phyloP scores from a whole-genome alignment of 495 filamentous ascomycete genomes.

The Choiromyces venosus region DNA sequence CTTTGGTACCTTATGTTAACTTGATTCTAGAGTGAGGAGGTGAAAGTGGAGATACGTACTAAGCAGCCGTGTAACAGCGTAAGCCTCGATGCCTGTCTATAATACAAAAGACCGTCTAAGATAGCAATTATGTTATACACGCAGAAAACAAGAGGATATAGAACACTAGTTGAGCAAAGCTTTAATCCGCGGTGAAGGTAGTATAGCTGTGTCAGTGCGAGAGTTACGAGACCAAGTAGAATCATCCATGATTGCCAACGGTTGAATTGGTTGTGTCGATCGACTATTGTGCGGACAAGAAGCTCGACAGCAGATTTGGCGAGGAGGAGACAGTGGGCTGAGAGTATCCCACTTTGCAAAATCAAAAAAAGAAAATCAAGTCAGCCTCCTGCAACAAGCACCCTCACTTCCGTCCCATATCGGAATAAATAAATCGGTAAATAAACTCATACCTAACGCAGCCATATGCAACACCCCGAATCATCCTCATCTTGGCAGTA shows the following conservation, averaged over 20 bases:
- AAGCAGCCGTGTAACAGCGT: conserved; percentile 68
- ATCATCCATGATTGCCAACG: conserved; percentile 97
- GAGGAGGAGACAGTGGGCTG: conserved; percentile 84
- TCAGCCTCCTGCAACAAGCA: neutral
- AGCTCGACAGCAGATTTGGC: conserved; percentile 97
- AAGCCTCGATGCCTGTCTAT: conserved; percentile 77
- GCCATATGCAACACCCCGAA: conserved; percentile 81
- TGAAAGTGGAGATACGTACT: conserved; percentile 25
- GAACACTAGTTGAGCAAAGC: conserved; percentile 86
- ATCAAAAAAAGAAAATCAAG: conserved; percentile 4
- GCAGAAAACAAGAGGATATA: conserved; percentile 98
- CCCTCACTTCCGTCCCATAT: conserved; percentile 6
- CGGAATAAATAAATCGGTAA: neutral
- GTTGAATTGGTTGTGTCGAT: conserved; percentile 88
- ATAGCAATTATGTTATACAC: conserved; percentile 99
- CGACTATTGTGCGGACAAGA: conserved; percentile 84
- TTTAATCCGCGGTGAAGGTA: conserved; percentile 91
- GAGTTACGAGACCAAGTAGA: conserved; percentile 68
- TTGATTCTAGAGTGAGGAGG: neutral
- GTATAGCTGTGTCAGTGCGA: conserved; percentile 89
- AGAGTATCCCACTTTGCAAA: conserved; percentile 68
- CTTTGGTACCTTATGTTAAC: conserved; percentile 15
- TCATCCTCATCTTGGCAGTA: conserved; percentile 47
- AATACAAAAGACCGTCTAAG: conserved; percentile 94
- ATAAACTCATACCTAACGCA: conserved; percentile 52